Conservation (phyloP, 2,329 filamentous ascomycete genomes). For the Penicillium brevicompactum region DNA sequence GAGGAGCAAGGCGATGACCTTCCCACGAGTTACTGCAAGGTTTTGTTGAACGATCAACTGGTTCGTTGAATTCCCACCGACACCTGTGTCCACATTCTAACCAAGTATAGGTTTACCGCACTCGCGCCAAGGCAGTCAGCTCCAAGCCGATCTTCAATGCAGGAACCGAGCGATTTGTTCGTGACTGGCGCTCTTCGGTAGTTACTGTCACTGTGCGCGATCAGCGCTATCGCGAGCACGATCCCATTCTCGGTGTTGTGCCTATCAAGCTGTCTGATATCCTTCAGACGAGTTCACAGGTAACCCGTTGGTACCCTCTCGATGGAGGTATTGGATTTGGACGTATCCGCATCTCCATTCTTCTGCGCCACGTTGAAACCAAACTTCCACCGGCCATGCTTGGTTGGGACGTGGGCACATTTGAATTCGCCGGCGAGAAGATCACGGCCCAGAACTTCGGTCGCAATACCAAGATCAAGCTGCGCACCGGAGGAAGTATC, state of each 20-base stretch:
- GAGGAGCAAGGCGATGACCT: constrained; percentile 79
- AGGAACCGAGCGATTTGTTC: constrained; percentile 87
- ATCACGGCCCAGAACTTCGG: constrained; percentile 67
- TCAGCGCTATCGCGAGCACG: constrained; percentile 84
- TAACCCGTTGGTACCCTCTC: constrained; percentile 92
- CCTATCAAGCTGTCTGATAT: constrained; percentile 85
- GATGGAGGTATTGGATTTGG: constrained; percentile 94
- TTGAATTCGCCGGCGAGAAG: constrained; percentile 76
- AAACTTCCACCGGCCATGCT: constrained; percentile 80
- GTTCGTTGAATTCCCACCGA: constrained; percentile 41
- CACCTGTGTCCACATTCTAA: background rate
- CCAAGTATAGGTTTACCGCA: constrained; percentile 71
- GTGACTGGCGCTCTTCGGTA: constrained; percentile 88
- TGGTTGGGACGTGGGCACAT: constrained; percentile 94
- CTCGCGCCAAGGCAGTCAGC: constrained; percentile 89
- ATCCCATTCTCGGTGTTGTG: constrained; percentile 90
- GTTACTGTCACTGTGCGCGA: constrained; percentile 88
- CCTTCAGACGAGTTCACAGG: constrained; percentile 82
- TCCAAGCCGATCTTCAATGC: constrained; percentile 97
- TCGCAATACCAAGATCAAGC: constrained; percentile 66
- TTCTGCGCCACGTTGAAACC: constrained; percentile 89
- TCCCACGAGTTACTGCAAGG: constrained; percentile 92
- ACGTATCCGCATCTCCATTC: constrained; percentile 79
- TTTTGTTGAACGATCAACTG: constrained; percentile 83
- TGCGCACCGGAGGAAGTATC: constrained; percentile 82